Evolutionary conservation across 1,284 basidiomycete species (phyloP).

Genomic region (Ganoderma leucocontextum): DNA sequence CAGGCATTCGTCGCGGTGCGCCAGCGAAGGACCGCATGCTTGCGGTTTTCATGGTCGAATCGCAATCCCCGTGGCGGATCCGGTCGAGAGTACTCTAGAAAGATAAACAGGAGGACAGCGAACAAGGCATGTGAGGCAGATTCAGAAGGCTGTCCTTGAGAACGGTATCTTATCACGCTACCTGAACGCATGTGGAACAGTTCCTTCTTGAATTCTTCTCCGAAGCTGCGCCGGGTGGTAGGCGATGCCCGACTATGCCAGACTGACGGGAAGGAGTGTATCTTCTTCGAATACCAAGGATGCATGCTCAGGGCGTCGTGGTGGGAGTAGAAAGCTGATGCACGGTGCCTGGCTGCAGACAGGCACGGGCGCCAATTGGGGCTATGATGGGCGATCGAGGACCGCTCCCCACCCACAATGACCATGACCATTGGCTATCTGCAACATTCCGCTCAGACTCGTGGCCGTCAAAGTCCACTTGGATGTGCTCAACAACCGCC

Average conservation of each 20-base stretch:
- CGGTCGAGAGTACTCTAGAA: background rate
- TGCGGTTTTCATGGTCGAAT: background rate
- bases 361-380: background rate
- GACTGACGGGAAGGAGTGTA: background rate
- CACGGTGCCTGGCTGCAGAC: background rate
- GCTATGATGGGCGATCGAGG: background rate
- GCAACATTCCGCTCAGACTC: background rate
- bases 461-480: background rate
- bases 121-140: background rate
- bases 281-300: constrained; percentile 1
- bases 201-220: constrained; percentile 18
- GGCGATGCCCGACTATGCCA: background rate
- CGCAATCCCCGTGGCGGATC: background rate
- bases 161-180: constrained; percentile 8
- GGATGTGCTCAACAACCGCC: background rate
- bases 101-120: background rate
- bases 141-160: background rate
- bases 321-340: constrained; percentile 13
- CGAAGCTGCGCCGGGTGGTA: constrained; percentile 17
- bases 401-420: background rate
- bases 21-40: background rate
- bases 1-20: background rate
- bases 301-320: constrained; percentile 16
- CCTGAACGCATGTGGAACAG: constrained; percentile 23
- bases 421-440: background rate